Base-by-base conservation (phyloP, 2,329 filamentous ascomycete genomes). In the Fusarium pseudonygamai region DNA sequence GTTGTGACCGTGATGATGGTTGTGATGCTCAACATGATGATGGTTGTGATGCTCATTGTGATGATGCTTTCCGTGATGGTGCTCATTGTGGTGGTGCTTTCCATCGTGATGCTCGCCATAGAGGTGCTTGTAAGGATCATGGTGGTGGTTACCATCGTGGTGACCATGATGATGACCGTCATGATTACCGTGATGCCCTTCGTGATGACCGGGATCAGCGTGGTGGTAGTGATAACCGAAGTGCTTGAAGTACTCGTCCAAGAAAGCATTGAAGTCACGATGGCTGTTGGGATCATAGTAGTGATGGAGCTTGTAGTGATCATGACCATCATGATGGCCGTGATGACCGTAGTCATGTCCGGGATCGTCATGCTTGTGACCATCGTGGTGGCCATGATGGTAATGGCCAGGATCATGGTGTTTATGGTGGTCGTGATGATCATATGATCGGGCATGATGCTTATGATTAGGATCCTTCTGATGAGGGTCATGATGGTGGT, bases 261-360 rank as follows among this genome's bases (percentile, higher is more conserved):
- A 60, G 58, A 55, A 60, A 30, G 50, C 39, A 57, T 61, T 40
- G 7, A 60, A 36, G 28, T 64, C 40, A 28, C 12, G 39, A 30
- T 71, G 60, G 36, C 37, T 37, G 18, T n/a, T 18, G 14, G 58
- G 58, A 56, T 61, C 47, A 42, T 61, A 43, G 20, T 55, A 52
- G n/a, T 52, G 30, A 22, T 45, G 53, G n/a, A 45, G 37, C 37
- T 45, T 45, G 10, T 57, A 30, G 7, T 45, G 39, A 14, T 43
- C 36, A n/a, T 32, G 22, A 18, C 20, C 36, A 30, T 56, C 52
- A 12, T 56, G 36, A 7, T 56, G 55, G 8, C 47, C 52, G 15
- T 43, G 26, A 18, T 56, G 55, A 20, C 47, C 30, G 16, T 30
- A 20, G 20, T 36, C 24, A 22, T 53, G 50, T 2, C 50, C 50